These are phyloP conservation scores for Juncus effusus DNA, from an alignment of 176 grass and related monocot genomes.

Conservation along the genomic window DNA sequence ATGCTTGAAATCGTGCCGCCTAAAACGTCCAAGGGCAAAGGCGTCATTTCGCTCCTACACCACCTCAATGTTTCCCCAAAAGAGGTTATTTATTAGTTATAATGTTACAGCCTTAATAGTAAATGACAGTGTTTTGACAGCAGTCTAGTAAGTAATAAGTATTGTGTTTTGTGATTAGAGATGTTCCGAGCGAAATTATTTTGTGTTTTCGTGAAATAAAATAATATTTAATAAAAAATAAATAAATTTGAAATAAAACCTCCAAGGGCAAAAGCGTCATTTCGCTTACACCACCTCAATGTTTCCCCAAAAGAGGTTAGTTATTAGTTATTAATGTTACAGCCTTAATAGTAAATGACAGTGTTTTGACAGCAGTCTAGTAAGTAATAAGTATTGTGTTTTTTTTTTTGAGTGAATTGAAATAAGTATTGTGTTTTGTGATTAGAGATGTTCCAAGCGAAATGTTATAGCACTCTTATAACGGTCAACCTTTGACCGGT, in stretches of 20 bases:
- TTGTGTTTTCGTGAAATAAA: neutral
- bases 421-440: too few species aligned
- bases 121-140: too few species aligned
- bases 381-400: too few species aligned
- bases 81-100: slow-evolving; percentile 35
- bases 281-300: slow-evolving; percentile 75
- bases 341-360: slow-evolving; percentile 1
- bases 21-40: slow-evolving; percentile 77
- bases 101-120: slow-evolving; percentile 5
- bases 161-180: neutral
- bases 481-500: too few species aligned
- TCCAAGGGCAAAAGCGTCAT: slow-evolving; percentile 80
- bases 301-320: slow-evolving; percentile 76
- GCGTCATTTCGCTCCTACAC: slow-evolving; percentile 74
- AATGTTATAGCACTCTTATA: too few species aligned
- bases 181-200: neutral
- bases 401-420: too few species aligned
- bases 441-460: neutral
- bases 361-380: too few species aligned
- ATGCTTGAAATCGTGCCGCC: slow-evolving; percentile 96
- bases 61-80: slow-evolving; percentile 64
- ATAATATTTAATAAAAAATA: neutral
- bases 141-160: too few species aligned
- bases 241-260: slow-evolving; percentile 43
- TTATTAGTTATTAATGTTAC: too few species aligned